Percentiles rank a stretch among this genome's conserved stretches.
Evolutionary conservation across 768 basidiomycete genomes (phyloP).

Genomic region (Lentinus brumalis): DNA sequence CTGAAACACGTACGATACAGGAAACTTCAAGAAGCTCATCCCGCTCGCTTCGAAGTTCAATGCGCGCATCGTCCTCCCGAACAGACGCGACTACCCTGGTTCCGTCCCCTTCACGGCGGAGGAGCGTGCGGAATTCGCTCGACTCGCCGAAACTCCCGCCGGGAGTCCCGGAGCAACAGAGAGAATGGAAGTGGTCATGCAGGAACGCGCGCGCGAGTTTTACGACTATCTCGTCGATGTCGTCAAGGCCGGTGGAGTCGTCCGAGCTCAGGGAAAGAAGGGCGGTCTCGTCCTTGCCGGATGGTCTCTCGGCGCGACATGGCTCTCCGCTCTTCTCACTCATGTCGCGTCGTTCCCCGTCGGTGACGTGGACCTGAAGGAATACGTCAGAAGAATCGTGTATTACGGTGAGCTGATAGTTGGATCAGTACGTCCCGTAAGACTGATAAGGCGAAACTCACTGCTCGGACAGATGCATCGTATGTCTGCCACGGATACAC

Average conservation of each 20-base stretch:
- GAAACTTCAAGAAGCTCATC: slow-evolving; percentile 24
- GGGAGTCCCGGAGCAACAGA: not conserved
- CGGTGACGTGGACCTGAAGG: not conserved
- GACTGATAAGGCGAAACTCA: not conserved
- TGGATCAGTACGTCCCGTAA: not conserved
- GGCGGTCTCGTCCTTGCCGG: slow-evolving; percentile 30
- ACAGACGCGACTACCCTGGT: slow-evolving; percentile 32
- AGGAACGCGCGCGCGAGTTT: slow-evolving; percentile 36
- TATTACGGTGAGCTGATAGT: not conserved
- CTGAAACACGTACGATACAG: not conserved
- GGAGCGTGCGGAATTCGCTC: slow-evolving; percentile 14
- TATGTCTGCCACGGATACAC: not conserved
- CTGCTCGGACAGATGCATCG: not conserved
- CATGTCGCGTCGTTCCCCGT: slow-evolving; percentile 18
- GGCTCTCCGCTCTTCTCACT: slow-evolving; percentile 25
- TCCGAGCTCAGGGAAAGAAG: slow-evolving; percentile 7
- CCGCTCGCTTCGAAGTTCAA: slow-evolving; percentile 20
- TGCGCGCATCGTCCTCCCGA: slow-evolving; percentile 28
- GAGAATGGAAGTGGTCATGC: slow-evolving; percentile 15
- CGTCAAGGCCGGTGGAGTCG: slow-evolving; percentile 32
- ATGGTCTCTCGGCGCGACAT: slow-evolving; percentile 38
- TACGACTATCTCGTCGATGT: slow-evolving; percentile 36
- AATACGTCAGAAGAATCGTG: not conserved
- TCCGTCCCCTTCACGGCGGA: slow-evolving; percentile 23
- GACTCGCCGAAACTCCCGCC: not conserved